Base-by-base conservation (phyloP, 164 flowering plant genomes). In the Macadamia tetraphylla region DNA sequence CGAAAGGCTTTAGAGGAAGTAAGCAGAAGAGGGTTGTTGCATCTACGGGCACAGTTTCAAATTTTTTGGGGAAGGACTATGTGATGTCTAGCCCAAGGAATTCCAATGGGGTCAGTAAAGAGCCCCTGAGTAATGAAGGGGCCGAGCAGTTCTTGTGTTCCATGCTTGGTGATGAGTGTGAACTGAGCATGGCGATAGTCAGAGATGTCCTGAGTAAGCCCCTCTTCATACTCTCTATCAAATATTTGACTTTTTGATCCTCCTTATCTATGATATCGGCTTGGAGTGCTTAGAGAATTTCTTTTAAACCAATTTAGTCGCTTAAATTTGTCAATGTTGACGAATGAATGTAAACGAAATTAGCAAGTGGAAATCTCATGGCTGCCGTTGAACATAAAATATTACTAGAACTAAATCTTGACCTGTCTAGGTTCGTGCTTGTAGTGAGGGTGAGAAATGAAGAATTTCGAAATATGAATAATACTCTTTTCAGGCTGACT, bases 161-260 rank as follows among this genome's bases (percentile, higher is more conserved):
- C 1, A 84, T 91, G 94, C 94, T 94, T 56, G 93, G 96, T 2
- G 81, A 83, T 4, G 87, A 78, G 9, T 82, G 81, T 60, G 87
- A 85, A 43, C 75, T 94, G 61, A 79, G 84, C 80, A 61, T 91
- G 84, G 96, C 77, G 43, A 91, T 94, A 29, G 89, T 91, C 49
- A 81, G 81, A 78, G 97, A 91, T 73, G 94, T 91, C 1, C 78
- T 88, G 1, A 77, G 98, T 94, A 70, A 84, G 98, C 81, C 23
- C 46, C 0, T 29, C 13, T 53, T 46, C 17, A 5, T 40, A 31
- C 9, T 65, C 44, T 65, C 3, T 35, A 35, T 35, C 40, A 35
- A 35, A 15, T 17, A 0, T 30, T 9, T 12, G 17, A 29, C 12
- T 12, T 35, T 69, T 32, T n/a, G 40, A 9, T 56, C 18, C 65